Evolutionary conservation across 2,329 filamentous ascomycete genomes (phyloP), one percentile per base, ranked within the genome.

Genomic region (Neopestalotiopsis sp.): DNA sequence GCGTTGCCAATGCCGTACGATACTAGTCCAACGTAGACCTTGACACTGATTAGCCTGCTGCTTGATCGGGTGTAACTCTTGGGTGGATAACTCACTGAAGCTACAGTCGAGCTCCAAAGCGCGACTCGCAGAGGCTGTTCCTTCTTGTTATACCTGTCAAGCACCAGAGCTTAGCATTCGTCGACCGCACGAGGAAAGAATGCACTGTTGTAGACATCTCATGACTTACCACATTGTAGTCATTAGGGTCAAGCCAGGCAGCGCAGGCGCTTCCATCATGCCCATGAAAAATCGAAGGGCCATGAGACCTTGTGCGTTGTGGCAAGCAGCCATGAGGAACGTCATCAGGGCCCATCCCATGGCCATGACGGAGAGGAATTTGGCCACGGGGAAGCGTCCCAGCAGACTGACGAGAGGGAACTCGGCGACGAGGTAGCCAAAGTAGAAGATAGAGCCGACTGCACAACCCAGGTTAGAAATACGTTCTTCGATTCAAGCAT

Each of bases 271-370:
- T 72, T 87, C 85, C 24, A 86, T 84, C 0, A 81, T 71, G 1
- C 85, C 85, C 1, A 87, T 74, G 1, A 86, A 74, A 67, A 85
- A 84, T 0, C 84, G 81, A 53, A 81, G 83, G 0, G 81, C 76
- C 0, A 81, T 80, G n/a, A 87, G 75, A 0, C 82, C 82, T 0
- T 76, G 78, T 66, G 84, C 86, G 68, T 79, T 81, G 5, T 75
- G 74, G 17, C 77, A 81, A 1, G 79, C 79, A 0, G 83, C 83
- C 1, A 81, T 84, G 28, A 80, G 75, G 76, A 84, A 80, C n/a
- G 86, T 74, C 5, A 68, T 69, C 2, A 68, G 62, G 5, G 80
- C 81, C 81, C 80, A 81, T 12, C 81, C 71, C 1, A 71, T 76
- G 5, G 81, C 75, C 65, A 79, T 80, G 68, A 80, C 69, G 0